phyloP scores from a whole-genome alignment of 306 rosid species.

The Crataegus laevigata region DNA sequence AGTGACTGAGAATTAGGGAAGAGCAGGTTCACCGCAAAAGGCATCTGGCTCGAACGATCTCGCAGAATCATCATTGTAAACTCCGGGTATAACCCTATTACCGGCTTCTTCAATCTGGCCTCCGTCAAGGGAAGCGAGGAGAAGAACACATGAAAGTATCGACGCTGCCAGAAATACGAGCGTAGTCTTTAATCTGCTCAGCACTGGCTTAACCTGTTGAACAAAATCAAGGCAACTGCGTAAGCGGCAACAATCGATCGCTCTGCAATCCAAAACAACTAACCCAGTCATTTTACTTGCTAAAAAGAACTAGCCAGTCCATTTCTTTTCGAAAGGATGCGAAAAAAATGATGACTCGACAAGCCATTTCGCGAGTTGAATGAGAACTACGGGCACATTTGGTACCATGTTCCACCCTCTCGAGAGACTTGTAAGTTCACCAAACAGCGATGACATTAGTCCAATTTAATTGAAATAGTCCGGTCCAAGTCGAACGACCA shows the following conservation, averaged over 20 bases:
- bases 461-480: too few relatives aligned
- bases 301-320: background rate
- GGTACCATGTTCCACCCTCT: too few relatives aligned
- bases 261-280: background rate
- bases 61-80: slow-evolving; percentile 83
- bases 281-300: too few relatives aligned
- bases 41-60: slow-evolving; percentile 92
- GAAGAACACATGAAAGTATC: slow-evolving; percentile 39
- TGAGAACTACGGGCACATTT: too few relatives aligned
- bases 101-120: slow-evolving; percentile 38
- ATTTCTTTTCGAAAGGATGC: background rate
- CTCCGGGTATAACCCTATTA: slow-evolving; percentile 64
- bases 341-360: background rate
- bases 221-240: background rate
- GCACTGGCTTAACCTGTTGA: slow-evolving; percentile 82
- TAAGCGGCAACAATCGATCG: background rate
- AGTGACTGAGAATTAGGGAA: slow-evolving; percentile 16
- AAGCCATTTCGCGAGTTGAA: background rate
- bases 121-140: slow-evolving; percentile 55
- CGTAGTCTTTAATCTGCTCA: slow-evolving; percentile 65
- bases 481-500: too few relatives aligned
- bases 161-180: slow-evolving; percentile 56
- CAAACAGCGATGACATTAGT: too few relatives aligned
- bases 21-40: slow-evolving; percentile 72
- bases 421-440: too few relatives aligned